Conservation (phyloP, 805 yeast species). For the Candida xiaguanensis region DNA sequence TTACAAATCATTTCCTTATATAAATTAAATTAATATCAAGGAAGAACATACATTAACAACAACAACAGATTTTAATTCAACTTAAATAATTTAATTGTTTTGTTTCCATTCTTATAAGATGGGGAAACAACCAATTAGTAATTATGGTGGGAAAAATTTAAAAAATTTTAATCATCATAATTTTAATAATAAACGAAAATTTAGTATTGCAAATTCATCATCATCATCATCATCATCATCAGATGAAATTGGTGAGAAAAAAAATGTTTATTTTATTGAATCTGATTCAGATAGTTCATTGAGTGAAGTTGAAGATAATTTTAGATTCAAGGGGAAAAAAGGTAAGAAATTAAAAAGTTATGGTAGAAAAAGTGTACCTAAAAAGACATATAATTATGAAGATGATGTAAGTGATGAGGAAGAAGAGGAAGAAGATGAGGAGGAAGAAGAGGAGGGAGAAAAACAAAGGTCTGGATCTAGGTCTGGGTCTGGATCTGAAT, state of each 20-base stretch:
- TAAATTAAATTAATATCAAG: background rate
- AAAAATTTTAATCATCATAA: slow-evolving; percentile 19
- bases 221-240: slow-evolving; percentile 24
- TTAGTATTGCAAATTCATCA: slow-evolving; percentile 34
- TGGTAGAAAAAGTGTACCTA: slow-evolving; percentile 20
- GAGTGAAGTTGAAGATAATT: slow-evolving; percentile 29
- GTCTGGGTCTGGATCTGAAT: slow-evolving; percentile 9
- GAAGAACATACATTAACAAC: background rate
- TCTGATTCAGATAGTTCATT: slow-evolving; percentile 37
- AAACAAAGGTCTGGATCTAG: background rate
- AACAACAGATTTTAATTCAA: background rate
- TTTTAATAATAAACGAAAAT: slow-evolving; percentile 20
- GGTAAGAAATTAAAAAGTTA: slow-evolving; percentile 10
- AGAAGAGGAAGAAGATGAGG: slow-evolving; percentile 13
- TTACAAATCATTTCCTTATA: slow-evolving; percentile 5
- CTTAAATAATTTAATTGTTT: no score
- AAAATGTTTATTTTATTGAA: slow-evolving; percentile 1
- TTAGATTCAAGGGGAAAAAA: slow-evolving; percentile 7
- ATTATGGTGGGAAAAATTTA: slow-evolving; percentile 32
- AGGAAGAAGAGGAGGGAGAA: slow-evolving; percentile 14
- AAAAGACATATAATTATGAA: slow-evolving; percentile 19
- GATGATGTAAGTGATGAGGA: slow-evolving; percentile 14
- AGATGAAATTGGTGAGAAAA: slow-evolving; percentile 17
- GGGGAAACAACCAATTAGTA: slow-evolving; percentile 3
- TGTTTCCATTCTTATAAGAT: background rate